Conservation (phyloP, 2,329 filamentous ascomycete species). For the Talaromyces rugulosus region DNA sequence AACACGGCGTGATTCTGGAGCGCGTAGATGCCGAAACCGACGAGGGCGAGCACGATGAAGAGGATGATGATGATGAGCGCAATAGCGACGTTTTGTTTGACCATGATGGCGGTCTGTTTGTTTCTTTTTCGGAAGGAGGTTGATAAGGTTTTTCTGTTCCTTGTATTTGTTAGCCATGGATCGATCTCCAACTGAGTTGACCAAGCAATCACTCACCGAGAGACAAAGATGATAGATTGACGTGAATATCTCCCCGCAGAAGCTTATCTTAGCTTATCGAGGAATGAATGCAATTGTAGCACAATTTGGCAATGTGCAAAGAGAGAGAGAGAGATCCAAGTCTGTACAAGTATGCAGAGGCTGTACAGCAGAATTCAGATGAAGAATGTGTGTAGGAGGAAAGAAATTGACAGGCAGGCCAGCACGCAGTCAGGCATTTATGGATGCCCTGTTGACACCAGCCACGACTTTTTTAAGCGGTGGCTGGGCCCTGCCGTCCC, state of each 20-base stretch:
- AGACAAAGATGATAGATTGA: background rate
- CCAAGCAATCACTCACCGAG: background rate
- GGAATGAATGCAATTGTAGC: background rate
- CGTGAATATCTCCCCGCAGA: background rate
- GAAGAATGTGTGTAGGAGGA: background rate
- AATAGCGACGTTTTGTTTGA: constrained; percentile 43
- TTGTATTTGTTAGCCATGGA: background rate
- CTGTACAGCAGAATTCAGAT: background rate
- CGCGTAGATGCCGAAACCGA: constrained; percentile 35
- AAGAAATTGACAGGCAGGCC: background rate
- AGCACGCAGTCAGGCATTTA: background rate
- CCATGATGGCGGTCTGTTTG: constrained; percentile 29
- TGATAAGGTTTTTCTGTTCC: background rate
- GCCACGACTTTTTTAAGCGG: constrained; percentile 3
- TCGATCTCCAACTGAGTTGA: background rate
- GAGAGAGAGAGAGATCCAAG: background rate
- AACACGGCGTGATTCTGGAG: constrained; percentile 26
- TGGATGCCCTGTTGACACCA: constrained; percentile 5
- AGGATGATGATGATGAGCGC: constrained; percentile 48
- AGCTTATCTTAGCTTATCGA: constrained; percentile 14
- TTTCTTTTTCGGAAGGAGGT: background rate
- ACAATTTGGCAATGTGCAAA: background rate
- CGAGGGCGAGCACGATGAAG: constrained; percentile 43
- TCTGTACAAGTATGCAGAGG: background rate
- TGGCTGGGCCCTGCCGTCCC: constrained; percentile 6